Conservation (phyloP, 306 rosid genomes). For the Malus sieversii region DNA sequence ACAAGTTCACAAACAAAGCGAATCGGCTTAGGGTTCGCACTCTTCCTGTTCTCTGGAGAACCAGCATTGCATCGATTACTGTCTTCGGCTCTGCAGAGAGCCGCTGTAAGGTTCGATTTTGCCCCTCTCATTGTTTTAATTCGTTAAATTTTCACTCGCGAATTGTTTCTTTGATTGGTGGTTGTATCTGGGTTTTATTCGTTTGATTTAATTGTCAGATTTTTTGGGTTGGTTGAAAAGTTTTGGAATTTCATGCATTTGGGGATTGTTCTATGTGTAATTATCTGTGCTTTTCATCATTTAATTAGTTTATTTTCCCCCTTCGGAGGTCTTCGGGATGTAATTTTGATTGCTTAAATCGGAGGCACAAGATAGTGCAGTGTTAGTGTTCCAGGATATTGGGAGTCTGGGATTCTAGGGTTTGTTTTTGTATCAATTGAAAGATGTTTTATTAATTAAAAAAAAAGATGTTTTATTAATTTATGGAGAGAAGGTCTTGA, state of each 20-base stretch:
- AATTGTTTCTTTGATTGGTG: not conserved
- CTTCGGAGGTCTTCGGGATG: not conserved
- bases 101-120: not conserved
- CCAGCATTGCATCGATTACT: not conserved
- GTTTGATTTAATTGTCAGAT: not conserved
- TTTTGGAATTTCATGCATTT: not conserved
- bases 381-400: not conserved
- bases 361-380: not conserved
- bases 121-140: not conserved
- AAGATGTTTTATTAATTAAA: not conserved
- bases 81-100: not conserved
- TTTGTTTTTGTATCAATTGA: not conserved
- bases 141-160: not conserved
- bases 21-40: not conserved
- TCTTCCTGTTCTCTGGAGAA: not conserved
- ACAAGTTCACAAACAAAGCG: not conserved
- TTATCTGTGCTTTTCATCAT: not conserved
- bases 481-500: not conserved
- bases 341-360: not conserved
- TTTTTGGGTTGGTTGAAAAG: not conserved
- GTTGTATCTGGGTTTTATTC: not conserved
- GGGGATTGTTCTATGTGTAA: not conserved
- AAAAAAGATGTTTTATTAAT: not conserved
- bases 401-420: not conserved
- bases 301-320: not conserved